phyloP scores from a whole-genome alignment of 331 rosid species.

The Ulmus americana region DNA sequence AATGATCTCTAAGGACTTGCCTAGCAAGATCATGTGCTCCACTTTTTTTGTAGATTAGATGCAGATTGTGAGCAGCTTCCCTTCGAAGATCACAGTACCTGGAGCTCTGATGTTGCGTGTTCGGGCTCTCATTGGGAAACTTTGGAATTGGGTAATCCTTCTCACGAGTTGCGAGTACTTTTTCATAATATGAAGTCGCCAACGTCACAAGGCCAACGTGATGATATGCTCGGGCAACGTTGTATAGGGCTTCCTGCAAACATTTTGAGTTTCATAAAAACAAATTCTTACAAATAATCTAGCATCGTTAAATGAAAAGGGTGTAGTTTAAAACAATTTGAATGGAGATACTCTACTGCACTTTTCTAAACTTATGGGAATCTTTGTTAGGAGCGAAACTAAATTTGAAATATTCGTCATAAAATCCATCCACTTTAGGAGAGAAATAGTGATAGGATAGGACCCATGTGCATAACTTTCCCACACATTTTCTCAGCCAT shows the following conservation, averaged over 20 bases:
- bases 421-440: too few relatives aligned
- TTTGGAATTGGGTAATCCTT: constrained; percentile 64
- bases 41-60: constrained; percentile 70
- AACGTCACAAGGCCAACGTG: constrained; percentile 73
- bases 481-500: too few relatives aligned
- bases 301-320: background rate
- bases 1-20: constrained; percentile 69
- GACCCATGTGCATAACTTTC: too few relatives aligned
- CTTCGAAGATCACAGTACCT: constrained; percentile 72
- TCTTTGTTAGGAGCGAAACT: too few relatives aligned
- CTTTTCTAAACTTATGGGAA: background rate
- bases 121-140: constrained; percentile 50
- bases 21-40: constrained; percentile 89
- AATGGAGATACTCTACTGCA: background rate
- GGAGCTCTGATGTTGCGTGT: constrained; percentile 31
- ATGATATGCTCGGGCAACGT: constrained; percentile 75
- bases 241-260: constrained; percentile 66
- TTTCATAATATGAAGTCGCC: constrained; percentile 59
- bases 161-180: constrained; percentile 54
- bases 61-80: constrained; percentile 85
- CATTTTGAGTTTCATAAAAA: background rate
- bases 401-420: too few relatives aligned
- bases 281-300: background rate
- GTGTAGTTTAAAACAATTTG: background rate
- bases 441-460: too few relatives aligned